These are phyloP conservation scores for Cryptosporidium ryanae DNA, from an alignment of 169 alveolate genomes.

Conservation along the genomic window DNA sequence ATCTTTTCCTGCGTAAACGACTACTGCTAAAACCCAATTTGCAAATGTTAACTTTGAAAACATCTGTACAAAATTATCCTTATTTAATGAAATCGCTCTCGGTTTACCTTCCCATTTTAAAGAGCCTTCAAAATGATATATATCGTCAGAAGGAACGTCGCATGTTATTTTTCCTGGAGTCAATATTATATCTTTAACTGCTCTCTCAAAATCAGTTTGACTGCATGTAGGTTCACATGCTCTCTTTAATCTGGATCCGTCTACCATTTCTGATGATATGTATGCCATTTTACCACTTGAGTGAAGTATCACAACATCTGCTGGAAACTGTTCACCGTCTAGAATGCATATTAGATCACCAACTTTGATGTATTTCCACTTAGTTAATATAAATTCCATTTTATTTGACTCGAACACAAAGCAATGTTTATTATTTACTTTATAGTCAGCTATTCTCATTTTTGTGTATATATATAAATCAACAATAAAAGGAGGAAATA, in stretches of 20 bases:
- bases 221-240: conserved; percentile 61
- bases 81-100: conserved; percentile 43
- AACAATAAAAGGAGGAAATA: conserved; percentile 46
- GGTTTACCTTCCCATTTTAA: conserved; percentile 73
- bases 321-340: conserved; percentile 72
- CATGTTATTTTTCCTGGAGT: conserved; percentile 46
- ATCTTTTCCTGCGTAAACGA: conserved; percentile 71
- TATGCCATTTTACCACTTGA: conserved; percentile 73
- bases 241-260: conserved; percentile 63
- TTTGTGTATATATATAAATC: conserved; percentile 31
- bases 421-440: conserved; percentile 50
- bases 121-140: conserved; percentile 60
- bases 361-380: conserved; percentile 51
- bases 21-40: conserved; percentile 62
- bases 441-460: conserved; percentile 23
- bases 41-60: conserved; percentile 69
- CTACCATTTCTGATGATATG: conserved; percentile 63
- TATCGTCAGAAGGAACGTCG: conserved; percentile 66
- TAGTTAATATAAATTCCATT: conserved; percentile 50
- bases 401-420: conserved; percentile 52
- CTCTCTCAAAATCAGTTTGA: conserved; percentile 67
- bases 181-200: conserved; percentile 46
- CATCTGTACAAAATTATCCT: conserved; percentile 65
- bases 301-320: conserved; percentile 66
- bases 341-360: conserved; percentile 62